Evolutionary conservation across 202 grass and related monocot genomes (phyloP), one percentile per base, ranked within the genome.

Genomic region (Setaria italica): DNA sequence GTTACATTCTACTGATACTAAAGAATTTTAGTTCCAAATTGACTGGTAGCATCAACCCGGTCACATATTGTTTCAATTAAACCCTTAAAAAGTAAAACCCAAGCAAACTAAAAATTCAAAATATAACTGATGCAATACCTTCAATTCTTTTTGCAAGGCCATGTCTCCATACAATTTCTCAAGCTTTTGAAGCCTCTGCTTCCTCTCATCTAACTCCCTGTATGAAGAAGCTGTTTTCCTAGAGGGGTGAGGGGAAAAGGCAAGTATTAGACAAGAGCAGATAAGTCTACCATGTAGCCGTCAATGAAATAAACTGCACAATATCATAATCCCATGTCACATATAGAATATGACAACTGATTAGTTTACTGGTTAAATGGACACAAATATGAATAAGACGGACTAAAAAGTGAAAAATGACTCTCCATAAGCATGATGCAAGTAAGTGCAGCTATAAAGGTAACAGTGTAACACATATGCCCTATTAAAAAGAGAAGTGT

Each of bases 141-240:
- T 88, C 70, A 99, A 87, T 85, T 99, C 94, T 60, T 99, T 99
- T 87, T 97, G 82, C 85, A 99, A 87, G 11, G 94, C 87, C 94
- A 99, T 94, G 70, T 97, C 94, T 45, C 87, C 79, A 64, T 94
- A 93, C 33, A 99, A 67, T 85, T 93, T 99, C 89, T 94, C 94
- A 70, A 99, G 87, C 80, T 94, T 83, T 69, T 92, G 65, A 70
- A 84, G 72, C 70, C 92, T 91, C 53, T 87, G 86, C 77, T 91
- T 96, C 90, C 97, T 99, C 81, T 83, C 80, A 79, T 89, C 91
- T 43, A 97, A 81, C 70, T 99, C 97, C 87, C 85, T 94, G 83
- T 99, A 99, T 32, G 97, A 92, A 13, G 76, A 58, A 60, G 90
- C 83, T 70, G 80, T 90, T 92, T 90, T 97, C 78, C 97, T 99